phyloP scores from a whole-genome alignment of 345 rosid species.

The Citropsis articulata region DNA sequence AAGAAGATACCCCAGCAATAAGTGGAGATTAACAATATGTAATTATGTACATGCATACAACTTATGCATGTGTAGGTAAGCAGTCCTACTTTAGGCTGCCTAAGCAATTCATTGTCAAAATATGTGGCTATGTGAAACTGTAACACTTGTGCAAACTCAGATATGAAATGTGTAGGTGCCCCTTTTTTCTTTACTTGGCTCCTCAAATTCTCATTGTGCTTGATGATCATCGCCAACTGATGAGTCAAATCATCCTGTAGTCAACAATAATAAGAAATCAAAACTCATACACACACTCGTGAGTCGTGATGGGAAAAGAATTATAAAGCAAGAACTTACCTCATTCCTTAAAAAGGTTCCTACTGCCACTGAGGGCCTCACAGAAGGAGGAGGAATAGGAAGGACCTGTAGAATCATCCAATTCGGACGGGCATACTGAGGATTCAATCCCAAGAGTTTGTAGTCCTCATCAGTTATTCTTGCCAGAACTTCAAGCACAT shows the following conservation, averaged over 20 bases:
- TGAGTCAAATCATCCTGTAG: constrained; percentile 89
- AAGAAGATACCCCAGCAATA: constrained; percentile 11
- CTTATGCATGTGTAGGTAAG: neutral
- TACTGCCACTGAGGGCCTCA: constrained; percentile 97
- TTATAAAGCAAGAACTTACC: constrained; percentile 32
- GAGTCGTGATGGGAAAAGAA: neutral
- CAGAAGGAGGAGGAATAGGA: constrained; percentile 97
- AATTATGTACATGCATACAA: neutral
- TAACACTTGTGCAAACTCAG: constrained; percentile 88
- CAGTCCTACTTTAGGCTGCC: constrained; percentile 83
- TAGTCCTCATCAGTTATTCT: constrained; percentile 45
- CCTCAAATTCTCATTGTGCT: constrained; percentile 86
- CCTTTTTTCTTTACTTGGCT: constrained; percentile 87
- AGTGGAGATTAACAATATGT: neutral
- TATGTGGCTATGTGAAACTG: constrained; percentile 95
- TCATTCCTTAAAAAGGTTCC: constrained; percentile 84
- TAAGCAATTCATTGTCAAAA: constrained; percentile 96
- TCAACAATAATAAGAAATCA: constrained; percentile 23
- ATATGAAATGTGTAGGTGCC: constrained; percentile 90
- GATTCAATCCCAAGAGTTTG: constrained; percentile 75
- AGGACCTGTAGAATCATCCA: constrained; percentile 98
- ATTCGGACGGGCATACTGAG: constrained; percentile 95
- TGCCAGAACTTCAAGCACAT: constrained; percentile 43
- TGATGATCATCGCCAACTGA: constrained; percentile 85
- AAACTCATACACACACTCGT: neutral